Base-by-base conservation (phyloP, 768 basidiomycete species). In the Boletus fagicola region DNA sequence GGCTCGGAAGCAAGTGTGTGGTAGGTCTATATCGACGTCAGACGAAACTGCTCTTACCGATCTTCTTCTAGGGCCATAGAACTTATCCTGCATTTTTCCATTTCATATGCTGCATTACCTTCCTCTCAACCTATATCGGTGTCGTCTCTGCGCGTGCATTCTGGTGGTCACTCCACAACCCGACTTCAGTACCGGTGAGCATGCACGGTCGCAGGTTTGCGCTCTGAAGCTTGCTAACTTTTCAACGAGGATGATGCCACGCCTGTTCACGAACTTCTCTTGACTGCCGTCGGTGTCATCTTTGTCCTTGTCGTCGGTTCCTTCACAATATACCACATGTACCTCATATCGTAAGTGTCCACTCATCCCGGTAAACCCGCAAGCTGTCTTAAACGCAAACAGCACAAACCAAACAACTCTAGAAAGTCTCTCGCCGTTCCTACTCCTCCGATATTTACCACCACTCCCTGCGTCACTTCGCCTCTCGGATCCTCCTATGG, bases 331-430 rank as follows among this genome's bases (percentile, higher is more conserved):
- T 94, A 90, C 62, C 91, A 94, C 68, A 63, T 88, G 42, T 92
- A 91, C 67, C 83, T 94, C 43, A 81, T 86, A 44, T 79, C 80
- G 88, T 89, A 65, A 65, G 88, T 78, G 26, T 48, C 51, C 28
- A 38, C 54, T 46, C 44, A 44, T 38, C 28, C 13, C 28, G 7
- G 24, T 60, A 22, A 13, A 42, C 40, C 24, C 11, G 35, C 31
- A 53, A n/a, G 3, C 20, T 15, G 16, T 48, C 31, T 56, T 47
- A 53, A 39, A 2, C 10, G 15, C 24, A 33, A 52, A 35, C 58
- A 92, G 90, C 36, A 91, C 86, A 28, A 93, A 93, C 67, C 89
- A 92, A 74, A 92, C 91, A n/a, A 93, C 91, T 0, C 60, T 92
- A 22, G 91, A 93, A 66, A 78, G 83, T 54, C 77, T 92, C 39